Evolutionary conservation across 1,139 yeast genomes (phyloP), one percentile per base, ranked within the genome.

Genomic region (Starmera stellimalicola): DNA sequence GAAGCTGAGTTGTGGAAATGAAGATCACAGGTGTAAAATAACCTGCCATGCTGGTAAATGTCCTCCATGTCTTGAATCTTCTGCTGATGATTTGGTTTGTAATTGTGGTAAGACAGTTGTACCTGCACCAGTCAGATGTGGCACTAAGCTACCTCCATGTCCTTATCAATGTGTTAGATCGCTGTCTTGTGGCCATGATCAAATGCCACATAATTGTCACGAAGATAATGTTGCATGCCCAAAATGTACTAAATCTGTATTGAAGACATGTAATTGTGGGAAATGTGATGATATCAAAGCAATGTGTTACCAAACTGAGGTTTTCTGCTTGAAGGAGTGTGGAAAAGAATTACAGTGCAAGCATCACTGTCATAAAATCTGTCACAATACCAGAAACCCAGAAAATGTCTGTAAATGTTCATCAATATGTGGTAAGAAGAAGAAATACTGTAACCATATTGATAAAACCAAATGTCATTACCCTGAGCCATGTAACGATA

Each of bases 121-220:
- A 8, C 70, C 70, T 33, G 95, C 95, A 0, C 97, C 97, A 0
- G 87, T 85, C 9, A 65, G 95, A 44, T 87, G 97, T 60, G 96
- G 96, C 10, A 74, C 91, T 0, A 64, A 60, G 31, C 54, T 76
- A 20, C 81, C 91, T 6, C 65, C 63, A 6, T 87, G 97, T 58
- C 65, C 62, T 20, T 70, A 73, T 41, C 88, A 73, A 41, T 87
- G 96, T 57, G 59, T 62, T 4, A 63, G 87, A 34, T 62, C 60
- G 1, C 68, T 71, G 17, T 43, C 56, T 0, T 87, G 97, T 64
- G 95, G 94, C 0, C 97, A 87, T 54, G 60, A 69, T 7, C 73
- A 71, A 11, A 82, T 79, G 50, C 65, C 70, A 15, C 97, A 87
- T 51, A 62, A 66, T 28, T 87, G 97, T 50, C 97, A 87, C 51